A percentile compares a stretch with the other conserved stretches of the same genome.
Evolutionary conservation across 1,284 basidiomycete species (phyloP).

Genomic region (Irpex rosettiformis): DNA sequence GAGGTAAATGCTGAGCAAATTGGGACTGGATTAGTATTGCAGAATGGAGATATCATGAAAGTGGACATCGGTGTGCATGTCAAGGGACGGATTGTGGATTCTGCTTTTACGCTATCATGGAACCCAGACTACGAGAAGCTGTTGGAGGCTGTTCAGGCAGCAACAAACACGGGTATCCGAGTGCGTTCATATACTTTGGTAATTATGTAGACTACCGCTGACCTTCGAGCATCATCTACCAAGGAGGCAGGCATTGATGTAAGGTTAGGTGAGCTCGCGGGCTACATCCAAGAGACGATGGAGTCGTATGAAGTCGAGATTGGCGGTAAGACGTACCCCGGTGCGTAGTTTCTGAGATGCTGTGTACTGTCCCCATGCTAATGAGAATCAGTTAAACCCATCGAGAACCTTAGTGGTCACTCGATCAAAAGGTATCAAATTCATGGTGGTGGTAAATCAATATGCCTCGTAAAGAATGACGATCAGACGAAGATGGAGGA

Average conservation of each 20-base stretch:
- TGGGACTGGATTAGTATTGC: conserved; percentile 55
- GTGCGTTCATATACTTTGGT: conserved; percentile 45
- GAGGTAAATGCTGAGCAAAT: too few species aligned
- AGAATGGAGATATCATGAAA: conserved; percentile 88
- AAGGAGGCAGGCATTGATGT: conserved; percentile 99
- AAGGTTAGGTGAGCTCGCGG: conserved; percentile 90
- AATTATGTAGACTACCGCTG: too few species aligned
- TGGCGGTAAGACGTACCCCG: conserved; percentile 80
- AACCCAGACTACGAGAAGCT: conserved; percentile 90
- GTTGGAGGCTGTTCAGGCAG: conserved; percentile 89
- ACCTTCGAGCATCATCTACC: too few species aligned
- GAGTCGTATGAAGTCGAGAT: conserved; percentile 97
- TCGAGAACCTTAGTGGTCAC: conserved; percentile 90
- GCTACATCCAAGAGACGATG: conserved; percentile 97
- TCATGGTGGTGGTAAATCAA: conserved; percentile 84
- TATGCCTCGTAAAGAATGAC: conserved; percentile 86
- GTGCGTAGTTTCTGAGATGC: conserved; percentile 40
- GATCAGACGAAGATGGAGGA: conserved; percentile 98
- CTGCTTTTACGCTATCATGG: conserved; percentile 91
- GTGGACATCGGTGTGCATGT: conserved; percentile 98
- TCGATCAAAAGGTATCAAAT: conserved; percentile 89
- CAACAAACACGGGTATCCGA: conserved; percentile 87
- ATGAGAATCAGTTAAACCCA: conserved; percentile 74
- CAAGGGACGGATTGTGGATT: conserved; percentile 91
- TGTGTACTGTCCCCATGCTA: not conserved